phyloP scores from a whole-genome alignment of 1,284 basidiomycete genomes.

The Cutaneotrichosporon sp. region DNA sequence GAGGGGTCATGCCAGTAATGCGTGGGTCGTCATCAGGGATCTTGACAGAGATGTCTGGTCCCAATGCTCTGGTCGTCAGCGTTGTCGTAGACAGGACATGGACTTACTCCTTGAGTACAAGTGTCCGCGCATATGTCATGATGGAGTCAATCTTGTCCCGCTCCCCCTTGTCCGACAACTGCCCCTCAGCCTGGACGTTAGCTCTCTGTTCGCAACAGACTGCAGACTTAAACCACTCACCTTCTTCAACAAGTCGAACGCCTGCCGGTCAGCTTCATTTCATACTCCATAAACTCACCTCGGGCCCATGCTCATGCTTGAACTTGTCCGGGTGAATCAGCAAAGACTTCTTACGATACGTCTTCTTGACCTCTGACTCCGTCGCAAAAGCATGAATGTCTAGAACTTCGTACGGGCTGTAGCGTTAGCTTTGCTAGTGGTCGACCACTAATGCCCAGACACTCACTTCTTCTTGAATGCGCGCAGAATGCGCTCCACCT shows the following conservation, averaged over 20 bases:
- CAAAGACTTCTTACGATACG: conserved; percentile 55
- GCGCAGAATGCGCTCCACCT: conserved; percentile 53
- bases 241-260: conserved; percentile 57
- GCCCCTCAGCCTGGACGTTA: conserved; percentile 43
- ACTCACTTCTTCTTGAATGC: conserved; percentile 55
- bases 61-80: conserved; percentile 28
- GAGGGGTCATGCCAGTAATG: conserved; percentile 45
- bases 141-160: conserved; percentile 47
- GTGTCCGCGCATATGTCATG: conserved; percentile 43
- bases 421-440: conserved; percentile 9
- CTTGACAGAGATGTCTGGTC: conserved; percentile 38
- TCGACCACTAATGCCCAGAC: too few relatives aligned
- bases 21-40: conserved; percentile 49
- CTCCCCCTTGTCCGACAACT: conserved; percentile 37
- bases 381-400: conserved; percentile 51
- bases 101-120: conserved; percentile 45
- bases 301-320: conserved; percentile 53
- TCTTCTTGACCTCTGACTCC: conserved; percentile 53
- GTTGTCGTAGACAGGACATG: neutral
- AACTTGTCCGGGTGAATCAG: conserved; percentile 59
- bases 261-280: conserved; percentile 43
- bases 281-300: too few relatives aligned
- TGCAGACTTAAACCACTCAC: conserved; percentile 25
- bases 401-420: conserved; percentile 55
- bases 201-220: neutral